These are phyloP conservation scores for Mortierella sp. DNA, from an alignment of 371 early-diverging fungal genomes.

Conservation along the genomic window DNA sequence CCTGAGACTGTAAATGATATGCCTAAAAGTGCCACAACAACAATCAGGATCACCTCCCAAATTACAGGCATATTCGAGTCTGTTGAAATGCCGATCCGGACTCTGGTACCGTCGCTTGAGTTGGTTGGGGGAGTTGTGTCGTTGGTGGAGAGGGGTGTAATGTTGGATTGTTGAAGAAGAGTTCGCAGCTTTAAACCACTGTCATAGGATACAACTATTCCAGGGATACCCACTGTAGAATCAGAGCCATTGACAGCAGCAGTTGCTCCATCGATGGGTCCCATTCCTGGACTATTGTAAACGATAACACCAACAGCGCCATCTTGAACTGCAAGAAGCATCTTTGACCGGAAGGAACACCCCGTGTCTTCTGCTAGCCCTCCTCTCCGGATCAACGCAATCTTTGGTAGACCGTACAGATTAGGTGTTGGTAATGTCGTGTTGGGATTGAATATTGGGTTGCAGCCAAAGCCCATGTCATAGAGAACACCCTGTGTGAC, in stretches of 20 bases:
- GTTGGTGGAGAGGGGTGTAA: not conserved
- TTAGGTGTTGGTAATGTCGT: constrained; percentile 36
- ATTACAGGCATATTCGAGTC: constrained; percentile 35
- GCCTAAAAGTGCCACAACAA: constrained; percentile 40
- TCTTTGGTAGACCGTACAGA: constrained; percentile 31
- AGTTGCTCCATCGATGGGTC: constrained; percentile 30
- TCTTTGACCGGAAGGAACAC: constrained; percentile 38
- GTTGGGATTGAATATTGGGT: constrained; percentile 29
- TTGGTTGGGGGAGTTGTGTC: not conserved
- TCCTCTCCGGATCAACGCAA: constrained; percentile 48
- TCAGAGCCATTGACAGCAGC: constrained; percentile 18
- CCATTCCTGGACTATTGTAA: constrained; percentile 32
- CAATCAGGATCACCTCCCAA: constrained; percentile 49
- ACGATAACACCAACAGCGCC: constrained; percentile 35
- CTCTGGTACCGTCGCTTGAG: not conserved
- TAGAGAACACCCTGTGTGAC: constrained; percentile 37
- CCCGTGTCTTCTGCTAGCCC: not conserved
- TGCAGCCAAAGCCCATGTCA: constrained; percentile 47
- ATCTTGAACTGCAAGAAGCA: constrained; percentile 18
- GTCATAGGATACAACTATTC: constrained; percentile 28
- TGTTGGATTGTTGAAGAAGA: constrained; percentile 14
- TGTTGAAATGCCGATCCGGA: constrained; percentile 15
- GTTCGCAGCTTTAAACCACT: constrained; percentile 15
- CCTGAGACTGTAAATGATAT: constrained; percentile 49
- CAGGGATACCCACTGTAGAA: constrained; percentile 20